Conservation (phyloP, 768 basidiomycete genomes). For the Rhizopogon rudus region DNA sequence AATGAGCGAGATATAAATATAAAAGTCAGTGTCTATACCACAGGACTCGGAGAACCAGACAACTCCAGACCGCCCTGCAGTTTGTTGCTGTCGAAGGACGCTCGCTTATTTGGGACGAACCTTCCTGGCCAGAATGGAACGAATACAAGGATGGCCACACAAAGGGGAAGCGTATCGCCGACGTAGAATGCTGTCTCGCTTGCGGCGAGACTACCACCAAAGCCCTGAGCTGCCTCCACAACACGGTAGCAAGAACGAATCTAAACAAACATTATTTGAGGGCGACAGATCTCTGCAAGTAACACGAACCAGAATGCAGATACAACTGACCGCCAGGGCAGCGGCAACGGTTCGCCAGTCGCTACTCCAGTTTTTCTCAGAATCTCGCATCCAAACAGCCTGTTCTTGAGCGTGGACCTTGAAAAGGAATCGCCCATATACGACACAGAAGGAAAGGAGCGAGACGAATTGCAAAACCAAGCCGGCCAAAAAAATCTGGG, state of each 20-base stretch:
- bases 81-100: not conserved
- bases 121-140: conserved; percentile 62
- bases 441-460: conserved; percentile 41
- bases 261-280: conserved; percentile 23
- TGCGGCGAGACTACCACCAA: conserved; percentile 47
- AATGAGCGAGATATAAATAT: not conserved
- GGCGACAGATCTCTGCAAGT: not conserved
- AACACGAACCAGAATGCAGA: conserved; percentile 55
- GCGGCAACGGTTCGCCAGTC: conserved; percentile 57
- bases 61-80: not conserved
- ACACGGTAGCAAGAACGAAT: conserved; percentile 62
- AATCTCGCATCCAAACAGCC: conserved; percentile 36
- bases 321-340: conserved; percentile 49
- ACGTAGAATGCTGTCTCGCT: conserved; percentile 62
- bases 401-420: conserved; percentile 39
- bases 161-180: conserved; percentile 62
- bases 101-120: conserved; percentile 30
- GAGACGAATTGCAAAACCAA: conserved; percentile 52
- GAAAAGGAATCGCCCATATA: conserved; percentile 45
- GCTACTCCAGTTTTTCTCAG: conserved; percentile 37
- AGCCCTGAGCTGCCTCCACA: conserved; percentile 63
- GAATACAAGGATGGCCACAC: conserved; percentile 54
- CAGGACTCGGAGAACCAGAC: not conserved
- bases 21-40: too few relatives aligned
- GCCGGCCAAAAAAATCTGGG: conserved; percentile 54